phyloP scores from a whole-genome alignment of 352 stramenopile species.

The Pythium dissotocum region DNA sequence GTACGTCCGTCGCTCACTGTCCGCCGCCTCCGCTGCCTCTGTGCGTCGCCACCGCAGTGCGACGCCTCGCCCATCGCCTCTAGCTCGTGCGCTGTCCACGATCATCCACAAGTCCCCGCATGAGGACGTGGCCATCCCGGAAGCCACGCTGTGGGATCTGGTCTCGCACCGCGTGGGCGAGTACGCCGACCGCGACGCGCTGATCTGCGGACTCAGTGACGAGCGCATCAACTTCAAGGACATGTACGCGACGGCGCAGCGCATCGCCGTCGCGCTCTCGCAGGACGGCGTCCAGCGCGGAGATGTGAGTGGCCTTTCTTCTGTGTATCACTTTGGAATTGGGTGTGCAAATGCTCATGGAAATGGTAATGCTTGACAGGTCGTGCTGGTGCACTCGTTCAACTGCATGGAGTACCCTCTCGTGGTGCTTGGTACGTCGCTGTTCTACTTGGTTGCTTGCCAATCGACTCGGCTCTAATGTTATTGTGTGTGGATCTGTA shows the following conservation, averaged over 20 bases:
- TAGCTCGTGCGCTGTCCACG: slow-evolving; percentile 35
- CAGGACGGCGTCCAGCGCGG: slow-evolving; percentile 51
- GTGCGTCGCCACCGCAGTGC: slow-evolving; percentile 24
- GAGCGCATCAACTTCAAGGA: slow-evolving; percentile 52
- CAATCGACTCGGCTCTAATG: too few species aligned
- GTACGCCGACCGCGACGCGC: slow-evolving; percentile 44
- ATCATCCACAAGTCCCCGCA: slow-evolving; percentile 66
- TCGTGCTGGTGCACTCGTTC: slow-evolving; percentile 62
- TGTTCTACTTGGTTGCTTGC: neutral
- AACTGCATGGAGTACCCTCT: slow-evolving; percentile 73
- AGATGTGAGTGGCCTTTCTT: slow-evolving; percentile 34
- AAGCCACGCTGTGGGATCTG: slow-evolving; percentile 60
- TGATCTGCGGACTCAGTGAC: slow-evolving; percentile 61
- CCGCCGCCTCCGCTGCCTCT: slow-evolving; percentile 1
- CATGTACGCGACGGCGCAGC: slow-evolving; percentile 37
- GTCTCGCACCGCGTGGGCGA: slow-evolving; percentile 37
- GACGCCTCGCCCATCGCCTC: slow-evolving; percentile 19
- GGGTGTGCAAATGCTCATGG: too few species aligned
- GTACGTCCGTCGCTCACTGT: slow-evolving; percentile 17
- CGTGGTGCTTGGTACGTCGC: slow-evolving; percentile 46
- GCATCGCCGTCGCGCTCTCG: slow-evolving; percentile 47
- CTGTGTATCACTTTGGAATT: neutral
- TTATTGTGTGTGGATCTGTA: slow-evolving; percentile 3
- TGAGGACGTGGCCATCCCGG: slow-evolving; percentile 44
- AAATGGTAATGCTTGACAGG: slow-evolving; percentile 15